A percentile compares a stretch with the other conserved stretches of the same genome.
Evolutionary conservation across 345 rosid species (phyloP).

Genomic region (Pugionium cornutum): DNA sequence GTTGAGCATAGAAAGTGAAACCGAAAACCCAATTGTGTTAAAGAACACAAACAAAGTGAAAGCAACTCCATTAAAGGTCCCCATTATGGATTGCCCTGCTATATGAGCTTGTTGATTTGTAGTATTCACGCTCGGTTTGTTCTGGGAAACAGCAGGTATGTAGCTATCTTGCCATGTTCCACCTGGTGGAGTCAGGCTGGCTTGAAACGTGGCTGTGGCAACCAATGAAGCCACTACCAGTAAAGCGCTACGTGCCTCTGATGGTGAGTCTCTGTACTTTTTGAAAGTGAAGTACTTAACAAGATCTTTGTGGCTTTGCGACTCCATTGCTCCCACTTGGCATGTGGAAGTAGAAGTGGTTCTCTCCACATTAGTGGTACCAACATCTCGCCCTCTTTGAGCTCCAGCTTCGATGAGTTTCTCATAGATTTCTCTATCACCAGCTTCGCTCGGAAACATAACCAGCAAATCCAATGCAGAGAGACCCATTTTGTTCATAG

Average conservation of each 20-base stretch:
- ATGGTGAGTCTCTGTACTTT: constrained; percentile 60
- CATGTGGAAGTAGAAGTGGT: constrained; percentile 34
- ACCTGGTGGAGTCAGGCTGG: constrained; percentile 56
- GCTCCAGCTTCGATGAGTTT: constrained; percentile 48
- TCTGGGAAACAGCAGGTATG: constrained; percentile 13
- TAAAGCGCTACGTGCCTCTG: constrained; percentile 49
- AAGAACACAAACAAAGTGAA: constrained; percentile 43
- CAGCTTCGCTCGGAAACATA: constrained; percentile 61
- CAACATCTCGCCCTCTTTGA: constrained; percentile 34
- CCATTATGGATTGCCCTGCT: constrained; percentile 52
- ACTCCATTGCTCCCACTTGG: constrained; percentile 4
- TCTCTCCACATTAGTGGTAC: constrained; percentile 17
- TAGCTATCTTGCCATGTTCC: constrained; percentile 57
- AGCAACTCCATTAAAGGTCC: constrained; percentile 21
- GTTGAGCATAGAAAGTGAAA: constrained; percentile 50
- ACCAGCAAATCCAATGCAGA: constrained; percentile 50
- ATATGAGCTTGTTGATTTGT: constrained; percentile 18
- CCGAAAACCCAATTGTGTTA: constrained; percentile 51
- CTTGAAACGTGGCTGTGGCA: constrained; percentile 57
- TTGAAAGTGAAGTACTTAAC: constrained; percentile 60
- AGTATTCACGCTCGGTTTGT: constrained; percentile 17
- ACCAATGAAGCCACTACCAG: constrained; percentile 54
- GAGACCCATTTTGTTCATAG: constrained; percentile 47
- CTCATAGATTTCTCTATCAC: constrained; percentile 53
- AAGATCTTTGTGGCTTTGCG: constrained; percentile 26